Base-by-base conservation (phyloP, 768 basidiomycete genomes). In the Suillus decipiens region DNA sequence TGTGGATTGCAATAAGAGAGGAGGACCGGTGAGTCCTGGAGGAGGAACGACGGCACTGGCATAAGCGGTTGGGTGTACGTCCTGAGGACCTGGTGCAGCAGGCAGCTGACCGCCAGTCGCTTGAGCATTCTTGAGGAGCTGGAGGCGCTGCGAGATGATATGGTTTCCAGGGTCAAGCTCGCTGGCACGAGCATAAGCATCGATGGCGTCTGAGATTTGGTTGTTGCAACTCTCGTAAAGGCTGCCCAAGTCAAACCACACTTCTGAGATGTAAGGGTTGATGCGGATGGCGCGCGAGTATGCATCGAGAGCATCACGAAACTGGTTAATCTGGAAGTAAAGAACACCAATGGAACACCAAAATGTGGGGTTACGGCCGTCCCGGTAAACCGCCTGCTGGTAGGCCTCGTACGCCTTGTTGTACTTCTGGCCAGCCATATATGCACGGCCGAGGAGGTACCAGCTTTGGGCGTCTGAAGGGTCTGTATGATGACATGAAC, bases 341-440 rank as follows among this genome's bases (percentile, higher is more conserved):
- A 99, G 85, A 0, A 99, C 97, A 54, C 97, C 97, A 71, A 99
- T 99, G 28, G 95, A 96, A 75, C 96, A 99, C 97, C 97, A 99
- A 78, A 98, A 99, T 0, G 97, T 98, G 0, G 97, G 97, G 74
- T 99, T 99, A 63, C 95, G 93, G 24, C 96, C 97, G 71, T 99
- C 97, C 60, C 96, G 92, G 77, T 99, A 99, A 19, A 99, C 95
- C 22, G 97, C 96, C 76, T 99, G 97, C 71, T 99, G 97, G 74
- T 99, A 99, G 0, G 96, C 96, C 75, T 99, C 96, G 78, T 99
- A 99, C 19, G 97, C 97, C 75, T 98, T 98, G 84, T 97, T 98
- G 80, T 98, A 98, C 75, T 98, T 96, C 76, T 93, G 93, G 19
- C 93, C 95, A 17, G 95, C 93, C 95, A 99, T 99, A 77, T 95